Base-by-base conservation (phyloP, 2,329 filamentous ascomycete genomes). In the Leptographium wingfieldii region DNA sequence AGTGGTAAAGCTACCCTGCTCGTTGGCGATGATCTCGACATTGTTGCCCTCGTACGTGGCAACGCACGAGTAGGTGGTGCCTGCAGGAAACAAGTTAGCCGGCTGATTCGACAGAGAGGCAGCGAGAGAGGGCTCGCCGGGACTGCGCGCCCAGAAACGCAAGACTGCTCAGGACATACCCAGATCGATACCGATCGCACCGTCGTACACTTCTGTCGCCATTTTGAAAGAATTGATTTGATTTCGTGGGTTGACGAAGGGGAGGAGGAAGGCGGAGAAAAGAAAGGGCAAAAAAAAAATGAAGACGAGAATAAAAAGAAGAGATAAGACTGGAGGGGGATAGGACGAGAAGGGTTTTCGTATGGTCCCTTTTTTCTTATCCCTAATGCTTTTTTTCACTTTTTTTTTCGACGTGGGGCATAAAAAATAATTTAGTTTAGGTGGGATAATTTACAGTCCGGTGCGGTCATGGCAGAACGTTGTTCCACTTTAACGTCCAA, bases 1-100 rank as follows among this genome's bases (percentile, higher is more conserved):
- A 66, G 94, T 97, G 73, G 94, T 97, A 81, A 96, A 96, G 80
- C 85, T 92, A 84, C 92, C 92, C 86, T 97, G 92, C 85, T 97
- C 92, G 81, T 97, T 97, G 87, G 92, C 92, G 77, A 97, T 96
- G 84, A 99, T 99, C 79, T 99, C 94, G 76, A 97, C 92, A 86
- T 96, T 96, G 83, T 84, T 92, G 76, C 94, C 94, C 81, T 97
- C 94, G 81, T 97, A 99, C 79, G 88, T 95, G 79, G 94, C 94
- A 80, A 97, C 94, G 79, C 94, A 99, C 73, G 94, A 97, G 86
- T 99, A 99, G 78, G 94, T 99, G 70, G 94, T 99, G 79, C 94
- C 92, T 96, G 38, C 63, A 57, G 48, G 54, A 58, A 58, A 58
- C 33, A 59, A 27, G 31, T 57, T 49, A 57, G 52, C 38, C 38